A percentile compares a stretch with the other conserved stretches of the same genome.
Evolutionary conservation across 148 eudicot species (phyloP).

Genomic region (Rhododendron henanense): DNA sequence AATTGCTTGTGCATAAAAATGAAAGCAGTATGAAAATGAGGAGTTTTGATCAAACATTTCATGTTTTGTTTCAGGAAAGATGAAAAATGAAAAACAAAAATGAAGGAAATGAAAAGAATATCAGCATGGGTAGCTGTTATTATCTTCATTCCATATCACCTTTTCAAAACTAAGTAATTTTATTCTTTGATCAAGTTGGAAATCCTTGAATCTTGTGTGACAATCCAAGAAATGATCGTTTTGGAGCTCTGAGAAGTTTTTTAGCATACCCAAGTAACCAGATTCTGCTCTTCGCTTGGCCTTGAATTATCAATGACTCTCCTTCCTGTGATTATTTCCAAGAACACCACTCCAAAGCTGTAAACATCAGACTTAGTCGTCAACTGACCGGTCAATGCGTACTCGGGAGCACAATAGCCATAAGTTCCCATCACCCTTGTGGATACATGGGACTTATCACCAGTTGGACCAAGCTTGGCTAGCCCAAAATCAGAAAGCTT

Average conservation of each 20-base stretch:
- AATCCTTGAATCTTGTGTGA: background rate
- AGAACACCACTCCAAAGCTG: slow-evolving; percentile 86
- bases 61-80: background rate
- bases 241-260: background rate
- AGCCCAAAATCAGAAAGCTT: slow-evolving; percentile 90
- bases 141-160: background rate
- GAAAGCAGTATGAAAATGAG: background rate
- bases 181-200: background rate
- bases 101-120: background rate
- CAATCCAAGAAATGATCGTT: background rate
- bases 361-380: slow-evolving; percentile 76
- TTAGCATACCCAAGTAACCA: slow-evolving; percentile 64
- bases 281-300: slow-evolving; percentile 66
- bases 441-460: slow-evolving; percentile 52
- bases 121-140: background rate
- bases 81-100: background rate
- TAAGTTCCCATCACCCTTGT: slow-evolving; percentile 88
- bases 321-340: slow-evolving; percentile 78
- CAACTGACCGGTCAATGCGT: slow-evolving; percentile 69
- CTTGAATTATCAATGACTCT: slow-evolving; percentile 65
- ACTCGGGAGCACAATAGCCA: slow-evolving; percentile 90
- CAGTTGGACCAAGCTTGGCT: slow-evolving; percentile 73
- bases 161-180: too few relatives aligned
- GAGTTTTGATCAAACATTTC: background rate
- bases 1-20: background rate